Base-by-base conservation (phyloP, 1,284 basidiomycete genomes). In the Cryptococcus amylolentus region DNA sequence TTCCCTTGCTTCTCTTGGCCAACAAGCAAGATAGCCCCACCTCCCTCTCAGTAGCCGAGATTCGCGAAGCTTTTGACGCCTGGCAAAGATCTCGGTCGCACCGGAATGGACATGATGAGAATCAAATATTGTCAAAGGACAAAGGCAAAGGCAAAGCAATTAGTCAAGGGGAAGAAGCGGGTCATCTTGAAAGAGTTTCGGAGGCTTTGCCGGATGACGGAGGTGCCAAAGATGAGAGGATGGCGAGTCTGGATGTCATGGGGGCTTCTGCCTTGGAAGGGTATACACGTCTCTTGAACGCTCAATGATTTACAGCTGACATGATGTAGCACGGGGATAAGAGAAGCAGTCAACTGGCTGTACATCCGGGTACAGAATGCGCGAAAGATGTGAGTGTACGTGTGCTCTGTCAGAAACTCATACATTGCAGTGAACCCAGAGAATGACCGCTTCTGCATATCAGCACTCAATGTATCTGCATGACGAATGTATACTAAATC, bases 351-450 rank as follows among this genome's bases (percentile, higher is more conserved):
- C 6, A 89, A 96, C 69, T 96, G 92, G 92, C 73, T 96, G 23
- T 95, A 95, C 73, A 85, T 94, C 54, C 82, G 91, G 0, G 91
- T 95, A 2, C 91, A 94, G 77, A 93, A 91, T 66, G 90, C 89
- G 64, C 80, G 88, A 58, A 80, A 82, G 80, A 84, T 77, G 75
- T 77, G 57, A 68, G 76, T 66, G 41, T 4, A 42, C n/a, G 7
- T 10, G 23, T n/a, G 41, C 41, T 16, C 10, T 14, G n/a, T 10
- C 23, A 42, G 9, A 2, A 16, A 23, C 41, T 42, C 4, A 35
- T 35, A 6, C 6, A 35, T 35, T 42, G 41, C 14, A 42, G 41
- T 42, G 41, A 42, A 7, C 41, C 41, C 23, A n/a, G 41, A n/a
- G 14, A 42, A 42, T 42, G 41, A 42, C 10, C 10, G 31, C 31